Evolutionary conservation across 1,284 basidiomycete genomes (phyloP), one percentile per base, ranked within the genome.

Genomic region (Tranzscheliella williamsii): DNA sequence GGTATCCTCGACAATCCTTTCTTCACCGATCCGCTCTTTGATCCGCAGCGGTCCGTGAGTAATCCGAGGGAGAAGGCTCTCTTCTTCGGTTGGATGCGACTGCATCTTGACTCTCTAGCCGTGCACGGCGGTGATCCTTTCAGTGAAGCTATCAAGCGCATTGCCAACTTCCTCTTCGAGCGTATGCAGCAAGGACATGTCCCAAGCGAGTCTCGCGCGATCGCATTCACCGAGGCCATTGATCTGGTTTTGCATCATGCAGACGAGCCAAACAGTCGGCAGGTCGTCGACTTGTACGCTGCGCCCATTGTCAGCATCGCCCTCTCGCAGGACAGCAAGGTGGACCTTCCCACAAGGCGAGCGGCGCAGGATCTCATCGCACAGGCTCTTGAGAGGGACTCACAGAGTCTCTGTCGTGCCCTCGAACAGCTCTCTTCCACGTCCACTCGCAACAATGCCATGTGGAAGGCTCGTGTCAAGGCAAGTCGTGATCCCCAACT

Each of bases 91-190:
- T 55, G 56, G 58, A 66, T 70, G 55, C 50, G 53, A 0, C 18
- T 38, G 4, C 57, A 64, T 29, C 54, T 71, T 35, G 56, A 58
- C 13, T 63, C 63, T 4, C 49, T 71, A n/a, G 39, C 33, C 7
- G 16, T 35, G 0, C 38, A 56, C 37, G 42, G 42, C 13, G 49
- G 43, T 16, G 47, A 43, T 22, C 45, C 48, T 23, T 70, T 65
- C 33, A 57, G 49, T 29, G 67, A 75, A 18, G 58, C 55, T 9
- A 49, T 72, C 37, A 73, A 73, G 49, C 49, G 64, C 22, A 38
- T 72, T 26, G 67, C 62, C 36, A 63, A 76, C 43, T 69, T 67
- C 29, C 40, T 72, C 9, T 58, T 76, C 17, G 74, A 76, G 42
- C 47, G 67, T 27, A 58, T 65, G 51, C 73, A 76, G 48, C 56